These are phyloP conservation scores for Lodderomyces jiufengensis DNA, from an alignment of 1,139 yeast species.

Conservation along the genomic window DNA sequence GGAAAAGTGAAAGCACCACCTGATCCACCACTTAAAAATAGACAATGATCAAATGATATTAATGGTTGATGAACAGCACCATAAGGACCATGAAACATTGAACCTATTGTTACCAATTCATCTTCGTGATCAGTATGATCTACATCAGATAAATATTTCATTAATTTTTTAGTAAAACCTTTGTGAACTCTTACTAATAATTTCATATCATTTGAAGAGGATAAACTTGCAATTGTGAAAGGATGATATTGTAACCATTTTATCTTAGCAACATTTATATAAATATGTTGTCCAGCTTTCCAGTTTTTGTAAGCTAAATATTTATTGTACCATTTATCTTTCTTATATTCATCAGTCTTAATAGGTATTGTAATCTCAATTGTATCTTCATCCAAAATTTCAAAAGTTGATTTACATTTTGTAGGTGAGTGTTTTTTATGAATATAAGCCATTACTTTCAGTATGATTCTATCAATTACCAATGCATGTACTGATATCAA, in stretches of 20 bases:
- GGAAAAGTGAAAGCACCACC: constrained; percentile 49
- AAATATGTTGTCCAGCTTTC: constrained; percentile 49
- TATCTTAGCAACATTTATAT: constrained; percentile 36
- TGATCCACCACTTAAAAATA: constrained; percentile 45
- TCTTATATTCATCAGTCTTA: constrained; percentile 11
- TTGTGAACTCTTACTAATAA: constrained; percentile 37
- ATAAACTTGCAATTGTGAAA: constrained; percentile 41
- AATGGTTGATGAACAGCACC: constrained; percentile 44
- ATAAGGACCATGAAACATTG: constrained; percentile 41
- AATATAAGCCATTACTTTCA: constrained; percentile 26
- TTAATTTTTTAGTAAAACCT: constrained; percentile 42
- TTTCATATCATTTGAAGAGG: constrained; percentile 36
- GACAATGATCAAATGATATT: constrained; percentile 35
- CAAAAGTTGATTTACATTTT: constrained; percentile 35
- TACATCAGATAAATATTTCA: constrained; percentile 14
- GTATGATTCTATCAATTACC: constrained; percentile 40
- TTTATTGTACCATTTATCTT: constrained; percentile 24
- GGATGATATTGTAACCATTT: constrained; percentile 43
- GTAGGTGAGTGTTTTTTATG: constrained; percentile 37
- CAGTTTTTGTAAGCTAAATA: constrained; percentile 35
- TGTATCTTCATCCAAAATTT: constrained; percentile 39
- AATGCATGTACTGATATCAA: constrained; percentile 43
- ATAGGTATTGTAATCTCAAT: constrained; percentile 37
- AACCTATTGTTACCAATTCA: constrained; percentile 20
- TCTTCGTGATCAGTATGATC: constrained; percentile 9